Evolutionary conservation across 208 protist genomes (phyloP), one percentile per base, ranked within the genome.

Genomic region (Acanthamoeba culbertsoni): DNA sequence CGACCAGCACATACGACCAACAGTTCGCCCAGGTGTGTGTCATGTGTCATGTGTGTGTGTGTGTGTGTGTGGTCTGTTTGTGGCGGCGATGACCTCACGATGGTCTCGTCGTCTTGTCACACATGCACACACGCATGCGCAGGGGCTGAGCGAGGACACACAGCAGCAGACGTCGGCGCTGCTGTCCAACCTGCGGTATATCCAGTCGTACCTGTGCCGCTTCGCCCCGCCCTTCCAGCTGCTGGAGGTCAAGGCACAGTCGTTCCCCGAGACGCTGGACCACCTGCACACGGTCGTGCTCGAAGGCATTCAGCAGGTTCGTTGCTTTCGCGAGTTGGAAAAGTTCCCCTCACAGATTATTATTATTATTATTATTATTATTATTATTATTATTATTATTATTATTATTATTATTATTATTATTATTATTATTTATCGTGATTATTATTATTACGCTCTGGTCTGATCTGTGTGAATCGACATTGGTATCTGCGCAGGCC

Each of bases 191-290:
- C 73, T 95, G 42, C 93, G 93, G 84, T 86, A 71, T 4, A 93
- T 95, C 55, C 95, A 96, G 71, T 43, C 63, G 4, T 95, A 94
- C 73, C 75, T 96, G 12, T 51, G 55, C 59, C 51, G 53, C 37
- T 86, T 77, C 65, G 51, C 82, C 31, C 94, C 94, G 75, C 94
- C 94, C 53, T 95, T 95, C n/a, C 90, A 94, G 82, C 57, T 40
- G 45, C 75, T 96, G 33, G 95, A 95, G 65, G 93, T 96, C 26
- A 93, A 95, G 65, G 71, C 94, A 20, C 77, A 94, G 35, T 82
- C 75, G 55, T 53, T 95, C 7, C 57, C 86, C 20, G 93, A 93
- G 23, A 95, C 93, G 37, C 48, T 95, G 6, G 93, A 95, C 51
- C 73, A 79, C 33, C 28, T 95, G 14, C 94, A 95, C 31, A 91